Percentiles rank a stretch among this genome's conserved stretches.
phyloP scores from a whole-genome alignment of 1,284 basidiomycete genomes.

The Apiotrichum veenhuisii region DNA sequence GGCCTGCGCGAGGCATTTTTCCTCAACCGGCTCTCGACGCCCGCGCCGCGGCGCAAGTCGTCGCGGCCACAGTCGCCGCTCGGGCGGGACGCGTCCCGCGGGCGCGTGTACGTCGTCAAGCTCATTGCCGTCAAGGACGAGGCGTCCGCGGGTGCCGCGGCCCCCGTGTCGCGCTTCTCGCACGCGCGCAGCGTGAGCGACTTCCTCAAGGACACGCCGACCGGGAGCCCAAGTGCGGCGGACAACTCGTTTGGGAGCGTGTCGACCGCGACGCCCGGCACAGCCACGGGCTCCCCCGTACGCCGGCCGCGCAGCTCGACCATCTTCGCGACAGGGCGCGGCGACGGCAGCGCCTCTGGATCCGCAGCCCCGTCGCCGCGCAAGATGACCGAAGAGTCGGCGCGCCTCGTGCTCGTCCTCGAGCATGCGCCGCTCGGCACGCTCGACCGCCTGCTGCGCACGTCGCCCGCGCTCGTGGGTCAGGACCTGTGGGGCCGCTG shows the following conservation, averaged over 20 bases:
- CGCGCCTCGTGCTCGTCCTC: slow-evolving; percentile 44
- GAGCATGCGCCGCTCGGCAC: slow-evolving; percentile 50
- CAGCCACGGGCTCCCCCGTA: not conserved
- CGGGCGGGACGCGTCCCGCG: slow-evolving; percentile 3
- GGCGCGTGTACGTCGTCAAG: slow-evolving; percentile 37
- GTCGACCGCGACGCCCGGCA: not conserved
- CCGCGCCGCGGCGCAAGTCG: slow-evolving; percentile 4
- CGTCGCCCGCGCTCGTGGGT: slow-evolving; percentile 43
- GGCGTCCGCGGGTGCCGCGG: too few species aligned
- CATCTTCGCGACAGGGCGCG: too few species aligned
- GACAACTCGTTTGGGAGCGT: not conserved
- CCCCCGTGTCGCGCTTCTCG: not conserved
- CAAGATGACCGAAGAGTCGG: not conserved
- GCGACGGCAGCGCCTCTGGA: not conserved
- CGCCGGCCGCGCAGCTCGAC: slow-evolving; percentile 12
- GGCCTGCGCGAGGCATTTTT: slow-evolving; percentile 53
- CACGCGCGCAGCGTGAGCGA: slow-evolving; percentile 2
- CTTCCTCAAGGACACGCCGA: not conserved
- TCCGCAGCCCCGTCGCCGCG: not conserved
- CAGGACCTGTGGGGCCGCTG: slow-evolving; percentile 44
- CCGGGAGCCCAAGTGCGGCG: not conserved
- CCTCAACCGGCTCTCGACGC: slow-evolving; percentile 42
- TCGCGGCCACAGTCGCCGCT: slow-evolving; percentile 17
- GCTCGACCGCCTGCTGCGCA: slow-evolving; percentile 44
- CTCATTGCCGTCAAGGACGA: slow-evolving; percentile 43